These are phyloP conservation scores for Cucumis sativus DNA, from an alignment of 306 rosid species.

Conservation along the genomic window DNA sequence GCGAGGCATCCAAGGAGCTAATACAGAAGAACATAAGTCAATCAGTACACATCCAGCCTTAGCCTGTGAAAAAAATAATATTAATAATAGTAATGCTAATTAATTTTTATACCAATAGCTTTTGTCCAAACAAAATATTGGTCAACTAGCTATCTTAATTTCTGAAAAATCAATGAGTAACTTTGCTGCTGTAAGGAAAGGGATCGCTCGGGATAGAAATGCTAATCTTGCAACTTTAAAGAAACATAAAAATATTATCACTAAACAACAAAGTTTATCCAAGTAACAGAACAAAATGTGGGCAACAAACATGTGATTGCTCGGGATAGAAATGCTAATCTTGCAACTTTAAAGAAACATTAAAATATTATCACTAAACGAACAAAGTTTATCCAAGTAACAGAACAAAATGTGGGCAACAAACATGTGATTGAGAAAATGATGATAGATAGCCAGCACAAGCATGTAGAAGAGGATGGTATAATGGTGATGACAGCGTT, in stretches of 20 bases:
- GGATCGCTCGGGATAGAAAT: neutral
- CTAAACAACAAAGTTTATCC: neutral
- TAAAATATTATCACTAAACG: neutral
- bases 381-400: neutral
- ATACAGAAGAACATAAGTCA: conserved; percentile 66
- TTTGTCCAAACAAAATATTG: neutral
- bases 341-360: neutral
- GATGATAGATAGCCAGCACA: conserved; percentile 89
- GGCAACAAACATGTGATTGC: conserved; percentile 68
- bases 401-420: conserved; percentile 21
- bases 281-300: conserved; percentile 10
- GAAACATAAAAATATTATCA: neutral
- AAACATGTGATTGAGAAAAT: conserved; percentile 77
- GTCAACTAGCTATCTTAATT: neutral
- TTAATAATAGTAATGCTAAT: neutral
- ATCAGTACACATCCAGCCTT: conserved; percentile 87
- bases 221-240: neutral
- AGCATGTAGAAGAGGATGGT: conserved; percentile 65
- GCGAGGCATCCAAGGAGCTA: conserved; percentile 83
- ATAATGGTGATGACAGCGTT: conserved; percentile 47
- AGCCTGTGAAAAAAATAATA: conserved; percentile 32
- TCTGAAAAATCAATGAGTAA: neutral
- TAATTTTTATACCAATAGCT: conserved; percentile 1
- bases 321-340: neutral
- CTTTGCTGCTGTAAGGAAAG: neutral